phyloP scores from a whole-genome alignment of 1,139 yeast species.

The Zygoascus sp. region DNA sequence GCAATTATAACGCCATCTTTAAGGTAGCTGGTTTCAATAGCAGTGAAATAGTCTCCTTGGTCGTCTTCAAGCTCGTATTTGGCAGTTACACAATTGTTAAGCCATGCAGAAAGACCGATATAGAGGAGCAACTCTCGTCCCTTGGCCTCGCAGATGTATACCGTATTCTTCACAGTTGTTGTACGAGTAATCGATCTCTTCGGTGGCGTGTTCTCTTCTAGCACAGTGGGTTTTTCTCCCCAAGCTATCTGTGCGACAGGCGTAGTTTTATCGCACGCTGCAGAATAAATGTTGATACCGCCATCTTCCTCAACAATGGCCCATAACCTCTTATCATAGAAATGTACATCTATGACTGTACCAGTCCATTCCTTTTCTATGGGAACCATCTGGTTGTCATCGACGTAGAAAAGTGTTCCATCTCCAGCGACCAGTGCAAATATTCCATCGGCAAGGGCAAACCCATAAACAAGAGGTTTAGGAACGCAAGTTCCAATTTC shows the following conservation, averaged over 20 bases:
- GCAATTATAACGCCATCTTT: neutral
- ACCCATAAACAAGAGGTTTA: conserved; percentile 13
- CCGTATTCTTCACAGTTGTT: neutral
- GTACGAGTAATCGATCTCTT: neutral
- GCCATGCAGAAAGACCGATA: conserved; percentile 2
- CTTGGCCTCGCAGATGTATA: neutral
- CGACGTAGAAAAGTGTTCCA: conserved; percentile 24
- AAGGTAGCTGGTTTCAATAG: neutral
- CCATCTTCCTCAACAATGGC: conserved; percentile 13
- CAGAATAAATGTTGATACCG: conserved; percentile 5
- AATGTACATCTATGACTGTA: conserved; percentile 5
- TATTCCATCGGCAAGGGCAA: neutral
- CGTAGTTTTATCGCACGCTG: neutral
- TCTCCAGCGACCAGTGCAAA: conserved; percentile 25
- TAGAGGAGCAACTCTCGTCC: neutral
- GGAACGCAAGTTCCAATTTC: conserved; percentile 17
- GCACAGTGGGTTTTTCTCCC: conserved; percentile 7
- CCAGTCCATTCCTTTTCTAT: conserved; percentile 23
- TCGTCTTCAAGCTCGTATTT: neutral
- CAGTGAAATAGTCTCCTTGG: conserved; percentile 5
- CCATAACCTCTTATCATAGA: conserved; percentile 6
- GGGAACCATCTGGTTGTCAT: conserved; percentile 22
- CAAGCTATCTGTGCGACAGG: conserved; percentile 14
- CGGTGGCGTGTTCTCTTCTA: conserved; percentile 9
- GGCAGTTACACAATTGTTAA: neutral